Percentiles rank a stretch among this genome's conserved stretches.
These are phyloP conservation scores for Xylaria sp. DNA, from an alignment of 2,329 filamentous ascomycete species.

Conservation along the genomic window DNA sequence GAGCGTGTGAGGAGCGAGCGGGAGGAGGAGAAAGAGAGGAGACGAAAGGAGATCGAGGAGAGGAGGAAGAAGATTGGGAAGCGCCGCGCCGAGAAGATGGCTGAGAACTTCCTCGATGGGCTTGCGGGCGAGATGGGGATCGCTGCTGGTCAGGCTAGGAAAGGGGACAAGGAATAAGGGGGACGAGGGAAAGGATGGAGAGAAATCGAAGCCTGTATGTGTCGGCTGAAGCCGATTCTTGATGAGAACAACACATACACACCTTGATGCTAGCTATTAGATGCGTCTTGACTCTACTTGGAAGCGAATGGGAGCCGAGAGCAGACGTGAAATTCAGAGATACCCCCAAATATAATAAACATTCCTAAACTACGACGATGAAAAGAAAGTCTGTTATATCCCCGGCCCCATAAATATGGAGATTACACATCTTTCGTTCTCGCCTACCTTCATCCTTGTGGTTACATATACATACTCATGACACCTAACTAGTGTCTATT, in stretches of 20 bases:
- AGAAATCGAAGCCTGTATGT: background rate
- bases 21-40: conserved; percentile 71
- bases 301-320: background rate
- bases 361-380: background rate
- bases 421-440: background rate
- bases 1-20: conserved; percentile 72
- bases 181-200: background rate
- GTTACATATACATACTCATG: background rate
- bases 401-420: background rate
- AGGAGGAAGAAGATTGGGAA: conserved; percentile 70
- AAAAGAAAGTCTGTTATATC: background rate
- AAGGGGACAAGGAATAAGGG: background rate
- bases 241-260: background rate
- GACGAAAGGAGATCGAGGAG: conserved; percentile 71
- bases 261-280: background rate
- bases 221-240: background rate
- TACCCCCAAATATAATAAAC: background rate
- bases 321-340: background rate
- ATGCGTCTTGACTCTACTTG: background rate
- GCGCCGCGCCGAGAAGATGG: conserved; percentile 54
- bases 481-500: background rate
- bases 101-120: conserved; percentile 52
- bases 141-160: background rate
- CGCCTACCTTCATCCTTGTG: background rate
- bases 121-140: conserved; percentile 48